Evolutionary conservation across 2,329 filamentous ascomycete species (phyloP).

Genomic region (Tolypocladium inflatum): DNA sequence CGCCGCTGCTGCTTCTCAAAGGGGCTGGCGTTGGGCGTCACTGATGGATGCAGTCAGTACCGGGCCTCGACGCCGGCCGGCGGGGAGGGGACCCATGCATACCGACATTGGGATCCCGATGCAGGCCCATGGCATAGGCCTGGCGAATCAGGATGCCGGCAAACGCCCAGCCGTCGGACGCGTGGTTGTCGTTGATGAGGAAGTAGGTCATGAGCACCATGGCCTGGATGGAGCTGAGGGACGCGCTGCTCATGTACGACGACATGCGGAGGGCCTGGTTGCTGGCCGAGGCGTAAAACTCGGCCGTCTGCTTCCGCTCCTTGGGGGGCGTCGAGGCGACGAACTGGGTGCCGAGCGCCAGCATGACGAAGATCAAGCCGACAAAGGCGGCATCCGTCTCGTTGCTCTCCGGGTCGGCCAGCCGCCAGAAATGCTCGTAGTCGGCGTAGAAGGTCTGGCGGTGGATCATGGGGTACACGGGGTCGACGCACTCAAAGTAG

Average conservation of each 20-base stretch:
- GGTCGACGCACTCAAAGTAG: slow-evolving; percentile 65
- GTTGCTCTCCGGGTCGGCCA: slow-evolving; percentile 47
- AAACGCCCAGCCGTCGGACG: slow-evolving; percentile 75
- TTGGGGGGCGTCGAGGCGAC: slow-evolving; percentile 47
- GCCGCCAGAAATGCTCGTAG: slow-evolving; percentile 69
- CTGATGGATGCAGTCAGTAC: slow-evolving; percentile 16
- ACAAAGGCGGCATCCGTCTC: slow-evolving; percentile 58
- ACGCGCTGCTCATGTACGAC: slow-evolving; percentile 68
- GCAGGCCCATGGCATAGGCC: slow-evolving; percentile 72
- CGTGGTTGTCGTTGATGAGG: slow-evolving; percentile 78
- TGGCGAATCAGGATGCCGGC: slow-evolving; percentile 68
- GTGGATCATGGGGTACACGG: slow-evolving; percentile 74
- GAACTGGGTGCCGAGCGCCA: slow-evolving; percentile 72
- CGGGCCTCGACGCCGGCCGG: not conserved
- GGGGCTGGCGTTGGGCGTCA: slow-evolving; percentile 53
- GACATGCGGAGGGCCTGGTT: slow-evolving; percentile 69
- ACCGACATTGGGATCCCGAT: slow-evolving; percentile 69
- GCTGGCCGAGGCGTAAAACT: slow-evolving; percentile 72
- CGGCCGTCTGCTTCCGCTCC: slow-evolving; percentile 65
- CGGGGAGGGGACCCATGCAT: slow-evolving; percentile 1
- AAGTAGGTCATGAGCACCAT: slow-evolving; percentile 79
- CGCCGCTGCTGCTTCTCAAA: slow-evolving; percentile 72
- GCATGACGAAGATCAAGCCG: slow-evolving; percentile 66
- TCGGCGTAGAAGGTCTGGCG: slow-evolving; percentile 67
- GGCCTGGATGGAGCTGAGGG: slow-evolving; percentile 63